Percentiles rank a stretch among this genome's conserved stretches.
phyloP scores from a whole-genome alignment of 108 stramenopile species.

The Skeletonema menzelii region DNA sequence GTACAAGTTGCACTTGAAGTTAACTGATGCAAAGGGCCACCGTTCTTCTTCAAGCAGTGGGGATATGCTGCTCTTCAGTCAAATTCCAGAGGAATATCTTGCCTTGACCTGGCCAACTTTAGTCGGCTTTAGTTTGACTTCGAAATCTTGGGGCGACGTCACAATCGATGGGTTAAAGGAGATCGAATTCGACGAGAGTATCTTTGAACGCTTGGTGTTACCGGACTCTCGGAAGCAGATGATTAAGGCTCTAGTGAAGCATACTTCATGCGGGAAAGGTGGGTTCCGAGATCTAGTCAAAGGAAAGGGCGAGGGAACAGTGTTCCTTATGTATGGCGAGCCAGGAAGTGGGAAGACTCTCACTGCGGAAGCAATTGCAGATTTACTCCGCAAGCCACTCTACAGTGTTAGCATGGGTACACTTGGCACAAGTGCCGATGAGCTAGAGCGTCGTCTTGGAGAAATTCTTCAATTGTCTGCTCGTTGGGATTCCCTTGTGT shows the following conservation, averaged over 20 bases:
- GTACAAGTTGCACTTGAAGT: conserved; percentile 51
- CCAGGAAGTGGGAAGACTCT: conserved; percentile 74
- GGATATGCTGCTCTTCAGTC: conserved; percentile 52
- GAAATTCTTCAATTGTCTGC: conserved; percentile 57
- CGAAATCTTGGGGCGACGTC: conserved; percentile 71
- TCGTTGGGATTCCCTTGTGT: conserved; percentile 63
- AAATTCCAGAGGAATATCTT: conserved; percentile 55
- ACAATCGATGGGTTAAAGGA: conserved; percentile 60
- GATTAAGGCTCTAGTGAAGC: conserved; percentile 66
- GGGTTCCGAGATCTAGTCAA: conserved; percentile 65
- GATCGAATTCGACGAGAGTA: conserved; percentile 50
- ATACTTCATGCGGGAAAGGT: conserved; percentile 14
- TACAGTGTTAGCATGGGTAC: conserved; percentile 63
- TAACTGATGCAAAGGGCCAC: conserved; percentile 4
- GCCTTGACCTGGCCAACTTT: conserved; percentile 62
- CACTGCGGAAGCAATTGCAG: conserved; percentile 71
- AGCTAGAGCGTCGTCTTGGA: conserved; percentile 50
- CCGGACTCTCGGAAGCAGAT: conserved; percentile 55
- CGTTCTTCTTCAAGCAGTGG: not conserved
- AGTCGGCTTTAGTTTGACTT: conserved; percentile 66
- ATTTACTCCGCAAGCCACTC: conserved; percentile 59
- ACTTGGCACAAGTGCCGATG: conserved; percentile 62
- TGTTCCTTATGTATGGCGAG: conserved; percentile 65
- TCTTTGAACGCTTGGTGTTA: conserved; percentile 66
- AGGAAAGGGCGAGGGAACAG: conserved; percentile 67